Base-by-base conservation (phyloP, 345 rosid species). In the Aegle marmelos region DNA sequence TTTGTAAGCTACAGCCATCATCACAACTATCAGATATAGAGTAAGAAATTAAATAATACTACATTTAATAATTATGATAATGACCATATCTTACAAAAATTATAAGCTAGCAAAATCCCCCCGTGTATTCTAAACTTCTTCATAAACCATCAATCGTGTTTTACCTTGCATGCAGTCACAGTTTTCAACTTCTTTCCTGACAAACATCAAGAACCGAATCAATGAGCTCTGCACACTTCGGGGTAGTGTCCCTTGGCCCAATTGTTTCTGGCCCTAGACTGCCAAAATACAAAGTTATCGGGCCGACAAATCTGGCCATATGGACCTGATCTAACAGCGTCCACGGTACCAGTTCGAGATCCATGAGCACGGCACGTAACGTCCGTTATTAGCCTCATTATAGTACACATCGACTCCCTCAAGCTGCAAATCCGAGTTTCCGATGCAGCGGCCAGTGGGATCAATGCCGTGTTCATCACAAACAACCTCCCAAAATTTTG, bases 321-420 rank as follows among this genome's bases (percentile, higher is more conserved):
- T 25, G 80, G 80, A 22, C 74, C 78, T 4, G 81, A 70, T 28
- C 80, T 71, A 54, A 85, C 68, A 31, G 82, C 75, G 50, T 82
- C 88, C 79, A 85, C 82, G 16, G 85, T 85, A 9, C 85, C 87
- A 10, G 88, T 53, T 85, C 85, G 21, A 85, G 82, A 57, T 85
- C 88, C 85, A 85, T 82, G 39, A 85, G 83, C 30, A 85, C 77
- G 1, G 80, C 85, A 48, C 84, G 27, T 61, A 80, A 25, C 82
- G 37, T 17, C 80, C 63, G 2, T 71, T 72, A 30, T 71, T 74
- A 21, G 82, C 87, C 73, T 82, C 83, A 30, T 82, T 85, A 60
- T 77, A 85, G 41, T 80, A 82, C 45, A 85, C 85, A 7, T 80
- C 80, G 27, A 78, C 82, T 17, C 82, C 62, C 58, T 85, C 84